phyloP scores from a whole-genome alignment of 176 grass and related monocot genomes.

The Oryza longistaminata region DNA sequence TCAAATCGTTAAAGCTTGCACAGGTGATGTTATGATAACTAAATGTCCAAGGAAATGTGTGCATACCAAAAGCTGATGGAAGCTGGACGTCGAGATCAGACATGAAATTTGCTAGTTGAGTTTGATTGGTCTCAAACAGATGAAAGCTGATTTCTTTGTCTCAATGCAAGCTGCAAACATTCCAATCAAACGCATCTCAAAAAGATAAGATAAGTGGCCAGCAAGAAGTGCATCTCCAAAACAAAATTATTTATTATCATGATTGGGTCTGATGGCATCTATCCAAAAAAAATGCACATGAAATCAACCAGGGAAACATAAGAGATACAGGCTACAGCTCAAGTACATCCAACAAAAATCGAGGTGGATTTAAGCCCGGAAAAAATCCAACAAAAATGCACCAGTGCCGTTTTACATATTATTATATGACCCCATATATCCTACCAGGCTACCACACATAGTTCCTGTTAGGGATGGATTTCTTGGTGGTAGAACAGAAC shows the following conservation, averaged over 20 bases:
- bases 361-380: too few species aligned
- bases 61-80: conserved; percentile 67
- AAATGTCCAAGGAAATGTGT: background rate
- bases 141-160: conserved; percentile 12
- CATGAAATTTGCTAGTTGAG: conserved; percentile 69
- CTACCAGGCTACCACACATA: too few species aligned
- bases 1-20: background rate
- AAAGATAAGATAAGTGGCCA: background rate
- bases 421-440: too few species aligned
- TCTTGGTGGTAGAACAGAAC: too few species aligned
- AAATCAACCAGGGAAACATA: background rate
- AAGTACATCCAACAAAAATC: background rate
- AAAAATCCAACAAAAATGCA: too few species aligned
- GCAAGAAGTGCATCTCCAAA: background rate
- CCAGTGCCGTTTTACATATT: too few species aligned
- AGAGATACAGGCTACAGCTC: background rate
- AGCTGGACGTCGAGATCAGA: conserved; percentile 75
- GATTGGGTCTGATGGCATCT: background rate
- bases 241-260: background rate
- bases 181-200: background rate
- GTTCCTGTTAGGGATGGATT: too few species aligned
- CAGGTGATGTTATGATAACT: background rate
- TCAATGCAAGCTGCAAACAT: conserved; percentile 45
- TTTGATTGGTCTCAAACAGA: conserved; percentile 37
- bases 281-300: background rate